Percentiles rank a stretch among this genome's conserved stretches.
phyloP scores from a whole-genome alignment of 2,329 filamentous ascomycete species.

The Proliferodiscus dingleyae region DNA sequence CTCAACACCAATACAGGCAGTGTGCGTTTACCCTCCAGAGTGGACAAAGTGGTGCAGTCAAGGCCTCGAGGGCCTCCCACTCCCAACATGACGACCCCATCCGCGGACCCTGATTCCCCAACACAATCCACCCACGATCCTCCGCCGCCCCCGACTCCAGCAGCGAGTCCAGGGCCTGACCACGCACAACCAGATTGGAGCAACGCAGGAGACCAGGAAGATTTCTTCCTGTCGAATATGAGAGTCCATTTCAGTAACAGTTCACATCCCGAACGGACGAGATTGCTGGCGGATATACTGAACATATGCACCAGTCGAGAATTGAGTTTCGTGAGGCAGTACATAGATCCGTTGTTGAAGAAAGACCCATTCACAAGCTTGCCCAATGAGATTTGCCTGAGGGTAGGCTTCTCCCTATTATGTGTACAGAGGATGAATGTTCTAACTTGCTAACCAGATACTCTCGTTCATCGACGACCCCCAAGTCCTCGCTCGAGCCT shows the following conservation, averaged over 20 bases:
- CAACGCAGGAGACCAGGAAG: slow-evolving; percentile 72
- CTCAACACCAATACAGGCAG: slow-evolving; percentile 43
- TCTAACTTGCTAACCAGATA: slow-evolving; percentile 53
- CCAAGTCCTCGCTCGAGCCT: slow-evolving; percentile 85
- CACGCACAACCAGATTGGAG: slow-evolving; percentile 67
- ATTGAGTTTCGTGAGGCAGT: slow-evolving; percentile 92
- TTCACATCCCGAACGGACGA: slow-evolving; percentile 69
- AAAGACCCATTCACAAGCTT: slow-evolving; percentile 93
- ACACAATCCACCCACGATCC: slow-evolving; percentile 38
- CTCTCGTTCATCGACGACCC: slow-evolving; percentile 97
- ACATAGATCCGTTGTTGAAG: slow-evolving; percentile 88
- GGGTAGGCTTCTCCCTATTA: slow-evolving; percentile 55
- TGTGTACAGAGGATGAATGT: not conserved
- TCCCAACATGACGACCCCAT: slow-evolving; percentile 61
- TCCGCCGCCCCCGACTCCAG: slow-evolving; percentile 60
- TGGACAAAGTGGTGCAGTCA: slow-evolving; percentile 51
- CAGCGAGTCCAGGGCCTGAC: slow-evolving; percentile 59
- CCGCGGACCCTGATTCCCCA: slow-evolving; percentile 52
- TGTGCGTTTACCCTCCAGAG: slow-evolving; percentile 33
- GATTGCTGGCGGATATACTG: slow-evolving; percentile 79
- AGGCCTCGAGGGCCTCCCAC: slow-evolving; percentile 57
- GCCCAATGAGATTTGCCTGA: slow-evolving; percentile 86
- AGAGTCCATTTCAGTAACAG: slow-evolving; percentile 75
- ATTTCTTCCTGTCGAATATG: slow-evolving; percentile 74
- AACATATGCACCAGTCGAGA: slow-evolving; percentile 94